These are phyloP conservation scores for Adenanthera pavonina DNA, from an alignment of 306 rosid genomes.

Conservation along the genomic window DNA sequence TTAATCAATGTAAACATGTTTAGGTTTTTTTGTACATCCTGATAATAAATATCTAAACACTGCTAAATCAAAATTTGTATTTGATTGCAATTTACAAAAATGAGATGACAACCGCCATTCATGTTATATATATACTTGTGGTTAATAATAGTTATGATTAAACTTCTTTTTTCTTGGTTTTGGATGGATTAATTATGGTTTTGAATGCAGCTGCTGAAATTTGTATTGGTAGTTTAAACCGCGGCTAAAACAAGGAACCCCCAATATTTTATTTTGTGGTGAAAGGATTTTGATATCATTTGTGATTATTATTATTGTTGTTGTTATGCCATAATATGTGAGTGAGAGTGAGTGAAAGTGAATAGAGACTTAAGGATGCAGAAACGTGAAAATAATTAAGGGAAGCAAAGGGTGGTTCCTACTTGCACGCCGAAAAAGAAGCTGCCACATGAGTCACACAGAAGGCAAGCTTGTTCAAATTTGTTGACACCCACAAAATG, in stretches of 20 bases:
- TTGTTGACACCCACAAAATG: conserved; percentile 4
- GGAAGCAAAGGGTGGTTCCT: conserved; percentile 31
- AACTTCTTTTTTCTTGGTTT: too few species aligned
- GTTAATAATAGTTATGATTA: too few species aligned
- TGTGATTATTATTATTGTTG: background rate
- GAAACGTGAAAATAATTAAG: conserved; percentile 18
- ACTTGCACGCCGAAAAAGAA: conserved; percentile 43
- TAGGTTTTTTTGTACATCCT: too few species aligned
- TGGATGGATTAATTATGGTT: background rate
- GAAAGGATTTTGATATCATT: background rate
- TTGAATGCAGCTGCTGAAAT: background rate
- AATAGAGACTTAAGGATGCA: conserved; percentile 3
- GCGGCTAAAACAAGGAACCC: background rate
- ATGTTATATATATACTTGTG: too few species aligned
- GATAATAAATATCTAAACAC: too few species aligned
- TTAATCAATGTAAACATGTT: too few species aligned
- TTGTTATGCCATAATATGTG: background rate
- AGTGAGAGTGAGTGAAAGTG: conserved; percentile 26
- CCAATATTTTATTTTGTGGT: background rate
- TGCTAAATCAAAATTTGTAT: too few species aligned
- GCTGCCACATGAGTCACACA: conserved; percentile 6
- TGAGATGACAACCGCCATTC: too few species aligned
- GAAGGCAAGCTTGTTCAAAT: background rate
- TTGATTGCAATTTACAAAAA: too few species aligned
- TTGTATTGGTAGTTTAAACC: too few species aligned